phyloP scores from a whole-genome alignment of 257 asterid genomes.

The Solanum lycopersicoides region DNA sequence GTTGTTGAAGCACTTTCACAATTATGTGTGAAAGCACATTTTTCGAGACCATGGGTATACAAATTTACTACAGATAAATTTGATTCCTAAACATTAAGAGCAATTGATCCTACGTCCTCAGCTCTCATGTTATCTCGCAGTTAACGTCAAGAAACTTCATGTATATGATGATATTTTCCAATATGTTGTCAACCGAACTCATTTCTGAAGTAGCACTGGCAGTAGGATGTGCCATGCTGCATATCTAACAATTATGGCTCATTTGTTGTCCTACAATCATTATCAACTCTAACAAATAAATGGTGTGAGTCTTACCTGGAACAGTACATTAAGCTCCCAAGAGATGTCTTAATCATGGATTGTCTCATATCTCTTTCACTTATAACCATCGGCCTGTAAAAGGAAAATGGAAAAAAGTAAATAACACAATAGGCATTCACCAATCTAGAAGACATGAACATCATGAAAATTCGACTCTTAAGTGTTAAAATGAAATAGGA shows the following conservation, averaged over 20 bases:
- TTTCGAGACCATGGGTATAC: background rate
- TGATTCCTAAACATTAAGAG: background rate
- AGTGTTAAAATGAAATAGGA: background rate
- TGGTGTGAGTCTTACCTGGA: constrained; percentile 9
- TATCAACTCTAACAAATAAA: background rate
- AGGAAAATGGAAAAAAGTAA: background rate
- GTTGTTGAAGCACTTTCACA: background rate
- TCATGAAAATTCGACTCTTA: background rate
- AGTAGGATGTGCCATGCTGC: background rate
- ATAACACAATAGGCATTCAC: background rate
- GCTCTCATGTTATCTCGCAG: background rate
- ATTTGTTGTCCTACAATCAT: background rate
- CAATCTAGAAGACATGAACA: background rate
- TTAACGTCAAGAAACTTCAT: background rate
- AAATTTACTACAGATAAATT: background rate
- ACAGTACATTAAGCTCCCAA: constrained; percentile 1
- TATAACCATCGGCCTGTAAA: constrained; percentile 35
- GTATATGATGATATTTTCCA: background rate
- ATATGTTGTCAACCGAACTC: background rate
- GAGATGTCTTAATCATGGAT: background rate
- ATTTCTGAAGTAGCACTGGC: background rate
- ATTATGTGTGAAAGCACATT: background rate
- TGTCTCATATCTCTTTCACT: constrained; percentile 1
- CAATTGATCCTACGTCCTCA: background rate
- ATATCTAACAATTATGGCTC: background rate